phyloP scores from a whole-genome alignment of 257 asterid genomes.

The Solanum rostratum region DNA sequence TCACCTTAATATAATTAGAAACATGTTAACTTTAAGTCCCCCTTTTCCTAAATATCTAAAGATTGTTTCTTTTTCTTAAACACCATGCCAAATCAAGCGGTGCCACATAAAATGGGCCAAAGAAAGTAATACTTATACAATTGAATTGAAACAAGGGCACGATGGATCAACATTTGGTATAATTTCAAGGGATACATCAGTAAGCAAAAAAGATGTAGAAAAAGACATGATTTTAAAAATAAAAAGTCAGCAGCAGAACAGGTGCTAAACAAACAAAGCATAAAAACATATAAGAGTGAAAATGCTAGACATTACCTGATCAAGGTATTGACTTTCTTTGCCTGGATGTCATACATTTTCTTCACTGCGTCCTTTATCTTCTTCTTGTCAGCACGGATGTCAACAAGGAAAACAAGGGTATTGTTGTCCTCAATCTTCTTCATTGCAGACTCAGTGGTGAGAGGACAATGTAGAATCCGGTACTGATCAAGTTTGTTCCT shows the following conservation, averaged over 20 bases:
- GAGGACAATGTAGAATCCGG: conserved; percentile 33
- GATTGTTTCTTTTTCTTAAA: too few relatives aligned
- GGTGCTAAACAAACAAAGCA: background rate
- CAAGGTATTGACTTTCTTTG: conserved; percentile 34
- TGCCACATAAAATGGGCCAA: too few relatives aligned
- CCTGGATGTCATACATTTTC: conserved; percentile 27
- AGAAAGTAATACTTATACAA: background rate
- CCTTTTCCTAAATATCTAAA: too few relatives aligned
- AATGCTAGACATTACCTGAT: conserved; percentile 24
- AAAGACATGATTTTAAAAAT: background rate
- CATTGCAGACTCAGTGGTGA: conserved; percentile 2
- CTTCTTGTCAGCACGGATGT: conserved; percentile 12
- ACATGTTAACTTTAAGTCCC: too few relatives aligned
- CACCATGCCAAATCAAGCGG: too few relatives aligned
- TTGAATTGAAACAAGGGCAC: background rate
- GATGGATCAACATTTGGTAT: background rate
- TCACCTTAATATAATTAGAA: too few relatives aligned
- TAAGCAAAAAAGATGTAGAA: background rate
- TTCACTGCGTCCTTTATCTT: conserved; percentile 45
- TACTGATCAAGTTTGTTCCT: conserved; percentile 45
- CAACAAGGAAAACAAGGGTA: conserved; percentile 42
- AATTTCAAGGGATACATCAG: background rate
- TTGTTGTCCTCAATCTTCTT: conserved; percentile 35
- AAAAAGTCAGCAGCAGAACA: background rate
- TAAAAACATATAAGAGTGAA: background rate